These are phyloP conservation scores for Cystobasidium tubakii DNA, from an alignment of 768 basidiomycete genomes.

Conservation along the genomic window DNA sequence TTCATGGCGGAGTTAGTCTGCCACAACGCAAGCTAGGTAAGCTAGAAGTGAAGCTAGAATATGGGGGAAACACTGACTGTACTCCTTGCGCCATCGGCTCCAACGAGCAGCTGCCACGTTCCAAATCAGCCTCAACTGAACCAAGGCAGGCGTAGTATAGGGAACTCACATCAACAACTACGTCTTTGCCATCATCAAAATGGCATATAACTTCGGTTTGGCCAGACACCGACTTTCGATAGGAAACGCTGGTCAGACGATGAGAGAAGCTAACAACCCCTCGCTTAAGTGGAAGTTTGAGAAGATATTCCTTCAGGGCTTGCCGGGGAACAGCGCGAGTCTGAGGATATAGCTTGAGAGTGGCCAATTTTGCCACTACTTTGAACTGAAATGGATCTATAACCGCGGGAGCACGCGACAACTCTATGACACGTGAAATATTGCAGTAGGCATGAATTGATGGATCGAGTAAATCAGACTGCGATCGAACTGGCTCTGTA, in stretches of 20 bases:
- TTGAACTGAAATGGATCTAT: not conserved
- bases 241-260: not conserved
- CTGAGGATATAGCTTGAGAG: conserved; percentile 14
- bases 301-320: conserved; percentile 15
- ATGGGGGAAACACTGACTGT: not conserved
- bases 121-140: not conserved
- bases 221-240: not conserved
- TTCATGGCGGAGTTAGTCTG: not conserved
- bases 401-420: conserved; percentile 10
- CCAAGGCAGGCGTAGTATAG: not conserved
- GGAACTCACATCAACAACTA: conserved; percentile 5
- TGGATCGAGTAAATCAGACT: too few species aligned
- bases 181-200: not conserved
- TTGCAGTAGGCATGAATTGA: too few species aligned
- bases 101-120: conserved; percentile 3
- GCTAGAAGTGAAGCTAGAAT: not conserved
- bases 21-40: not conserved
- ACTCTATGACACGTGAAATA: not conserved
- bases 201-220: not conserved
- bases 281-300: not conserved
- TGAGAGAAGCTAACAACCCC: not conserved
- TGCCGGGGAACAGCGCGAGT: conserved; percentile 8
- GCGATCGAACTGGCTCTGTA: too few species aligned
- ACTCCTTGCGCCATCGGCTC: conserved; percentile 11
- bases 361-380: not conserved